Evolutionary conservation across 2,329 filamentous ascomycete species (phyloP).

Genomic region (Cladosporium sp.): DNA sequence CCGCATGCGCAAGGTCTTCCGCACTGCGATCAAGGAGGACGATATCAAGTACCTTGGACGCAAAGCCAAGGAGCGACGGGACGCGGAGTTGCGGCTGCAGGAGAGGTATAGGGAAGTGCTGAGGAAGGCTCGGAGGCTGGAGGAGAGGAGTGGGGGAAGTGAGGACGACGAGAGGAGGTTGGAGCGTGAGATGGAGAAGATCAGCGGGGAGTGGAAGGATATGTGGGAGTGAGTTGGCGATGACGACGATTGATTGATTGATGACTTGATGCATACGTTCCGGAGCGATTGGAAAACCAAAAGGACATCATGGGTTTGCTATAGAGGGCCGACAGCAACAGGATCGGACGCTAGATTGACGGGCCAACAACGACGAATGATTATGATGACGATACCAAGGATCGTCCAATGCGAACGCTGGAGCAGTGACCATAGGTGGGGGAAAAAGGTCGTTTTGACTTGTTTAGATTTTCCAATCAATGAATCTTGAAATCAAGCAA

Average conservation of each 20-base stretch:
- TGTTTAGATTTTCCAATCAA: too few relatives aligned
- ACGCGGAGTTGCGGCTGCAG: conserved; percentile 61
- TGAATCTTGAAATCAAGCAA: too few relatives aligned
- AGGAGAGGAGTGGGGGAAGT: conserved; percentile 42
- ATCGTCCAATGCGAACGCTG: not conserved
- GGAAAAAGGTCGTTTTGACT: too few relatives aligned
- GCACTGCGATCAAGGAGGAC: conserved; percentile 62
- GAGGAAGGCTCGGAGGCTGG: conserved; percentile 40
- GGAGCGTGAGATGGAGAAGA: conserved; percentile 52
- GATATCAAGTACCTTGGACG: conserved; percentile 68
- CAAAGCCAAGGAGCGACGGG: conserved; percentile 57
- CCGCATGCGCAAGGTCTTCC: conserved; percentile 75
- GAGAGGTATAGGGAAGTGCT: conserved; percentile 48
- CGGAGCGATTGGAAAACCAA: not conserved
- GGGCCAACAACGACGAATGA: not conserved
- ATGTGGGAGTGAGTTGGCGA: conserved; percentile 45
- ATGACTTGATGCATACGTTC: not conserved
- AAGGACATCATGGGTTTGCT: not conserved
- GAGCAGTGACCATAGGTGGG: too few relatives aligned
- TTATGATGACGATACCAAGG: not conserved
- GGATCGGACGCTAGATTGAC: not conserved
- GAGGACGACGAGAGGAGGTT: conserved; percentile 57
- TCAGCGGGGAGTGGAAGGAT: conserved; percentile 53
- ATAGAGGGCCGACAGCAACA: not conserved
- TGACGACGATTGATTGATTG: not conserved